Conservation (phyloP, 2,329 filamentous ascomycete genomes). For the Aureobasidium uvarum region DNA sequence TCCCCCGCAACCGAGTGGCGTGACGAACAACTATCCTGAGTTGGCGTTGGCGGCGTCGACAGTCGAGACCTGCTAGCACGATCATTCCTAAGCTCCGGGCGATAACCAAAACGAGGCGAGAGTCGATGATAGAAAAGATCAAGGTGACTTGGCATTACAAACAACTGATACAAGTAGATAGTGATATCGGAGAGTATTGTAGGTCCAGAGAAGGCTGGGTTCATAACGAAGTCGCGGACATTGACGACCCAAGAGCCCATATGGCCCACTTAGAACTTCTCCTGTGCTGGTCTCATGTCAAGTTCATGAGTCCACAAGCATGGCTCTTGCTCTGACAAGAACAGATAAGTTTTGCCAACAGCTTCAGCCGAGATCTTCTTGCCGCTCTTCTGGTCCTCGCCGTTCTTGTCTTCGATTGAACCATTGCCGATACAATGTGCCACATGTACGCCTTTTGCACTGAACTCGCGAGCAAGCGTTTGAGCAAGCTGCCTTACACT, state of each 20-base stretch:
- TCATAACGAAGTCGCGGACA: background rate
- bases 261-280: conserved; percentile 44
- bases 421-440: conserved; percentile 61
- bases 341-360: conserved; percentile 58
- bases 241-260: background rate
- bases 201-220: background rate
- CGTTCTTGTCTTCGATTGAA: conserved; percentile 52
- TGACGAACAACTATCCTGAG: background rate
- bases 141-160: background rate
- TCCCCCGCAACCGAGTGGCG: conserved; percentile 16
- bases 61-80: background rate
- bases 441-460: conserved; percentile 56
- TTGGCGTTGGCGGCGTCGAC: background rate
- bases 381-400: conserved; percentile 49
- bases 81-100: background rate
- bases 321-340: conserved; percentile 50
- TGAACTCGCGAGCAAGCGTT: conserved; percentile 57
- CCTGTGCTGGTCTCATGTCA: conserved; percentile 52
- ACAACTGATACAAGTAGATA: background rate
- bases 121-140: background rate
- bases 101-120: background rate
- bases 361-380: conserved; percentile 60
- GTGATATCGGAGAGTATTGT: background rate
- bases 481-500: conserved; percentile 57
- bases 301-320: conserved; percentile 55